Conservation (phyloP, 139 green algal genomes). For the Picochlorum sp. region DNA sequence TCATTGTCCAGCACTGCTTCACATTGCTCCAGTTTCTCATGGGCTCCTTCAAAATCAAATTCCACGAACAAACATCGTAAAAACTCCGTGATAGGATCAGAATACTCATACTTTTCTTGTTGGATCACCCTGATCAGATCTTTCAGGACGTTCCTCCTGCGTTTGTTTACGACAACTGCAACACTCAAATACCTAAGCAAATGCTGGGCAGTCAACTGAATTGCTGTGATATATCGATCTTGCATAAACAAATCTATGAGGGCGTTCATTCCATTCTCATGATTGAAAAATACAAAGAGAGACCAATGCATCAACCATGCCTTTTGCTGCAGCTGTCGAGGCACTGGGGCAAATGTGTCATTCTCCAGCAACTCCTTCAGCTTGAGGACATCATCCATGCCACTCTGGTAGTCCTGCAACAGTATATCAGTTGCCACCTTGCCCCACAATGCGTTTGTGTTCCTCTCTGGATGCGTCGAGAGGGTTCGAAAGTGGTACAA, state of each 20-base stretch:
- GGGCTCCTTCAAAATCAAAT: constrained; percentile 95
- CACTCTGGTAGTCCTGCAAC: constrained; percentile 73
- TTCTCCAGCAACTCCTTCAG: constrained; percentile 90
- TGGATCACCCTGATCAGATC: constrained; percentile 75
- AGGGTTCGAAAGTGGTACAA: constrained; percentile 89
- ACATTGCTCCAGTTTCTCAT: constrained; percentile 85
- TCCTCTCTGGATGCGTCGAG: constrained; percentile 69
- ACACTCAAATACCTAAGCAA: constrained; percentile 87
- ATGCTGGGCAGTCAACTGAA: constrained; percentile 84
- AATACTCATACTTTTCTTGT: constrained; percentile 55
- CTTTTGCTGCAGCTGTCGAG: constrained; percentile 90
- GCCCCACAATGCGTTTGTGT: constrained; percentile 85
- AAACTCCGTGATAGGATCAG: constrained; percentile 85
- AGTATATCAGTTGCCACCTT: constrained; percentile 94
- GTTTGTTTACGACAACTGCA: constrained; percentile 89
- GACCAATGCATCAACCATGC: constrained; percentile 98
- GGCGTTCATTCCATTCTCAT: constrained; percentile 84
- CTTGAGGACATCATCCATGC: constrained; percentile 84
- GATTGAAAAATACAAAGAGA: constrained; percentile 98
- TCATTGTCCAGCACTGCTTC: constrained; percentile 78
- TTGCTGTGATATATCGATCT: constrained; percentile 78
- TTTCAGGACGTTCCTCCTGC: constrained; percentile 74
- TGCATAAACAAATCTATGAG: constrained; percentile 96
- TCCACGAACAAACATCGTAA: constrained; percentile 84
- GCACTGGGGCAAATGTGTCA: constrained; percentile 73